Evolutionary conservation across 2,329 filamentous ascomycete genomes (phyloP).

Genomic region (Pyrenophora graminea): DNA sequence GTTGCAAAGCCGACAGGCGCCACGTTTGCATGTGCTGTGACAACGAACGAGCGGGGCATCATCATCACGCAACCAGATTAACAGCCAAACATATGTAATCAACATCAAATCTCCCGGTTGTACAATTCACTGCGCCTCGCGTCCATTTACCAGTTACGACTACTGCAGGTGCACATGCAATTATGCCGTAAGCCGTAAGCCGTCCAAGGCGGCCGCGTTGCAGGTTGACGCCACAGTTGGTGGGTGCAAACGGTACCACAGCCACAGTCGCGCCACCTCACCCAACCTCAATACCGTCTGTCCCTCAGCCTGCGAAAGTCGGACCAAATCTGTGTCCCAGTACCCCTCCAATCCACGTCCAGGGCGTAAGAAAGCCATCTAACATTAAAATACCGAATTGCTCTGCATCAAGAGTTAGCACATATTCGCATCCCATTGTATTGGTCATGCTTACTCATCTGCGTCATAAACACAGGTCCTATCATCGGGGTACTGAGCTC

Average conservation of each 20-base stretch:
- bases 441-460: conserved; percentile 1
- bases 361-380: neutral
- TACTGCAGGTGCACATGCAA: no score
- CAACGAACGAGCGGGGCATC: conserved; percentile 18
- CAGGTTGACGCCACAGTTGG: no score
- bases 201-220: no score
- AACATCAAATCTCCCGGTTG: no score
- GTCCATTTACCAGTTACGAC: no score
- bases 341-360: neutral
- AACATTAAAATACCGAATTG: neutral
- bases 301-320: no score
- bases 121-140: no score
- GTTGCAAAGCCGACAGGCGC: conserved; percentile 5
- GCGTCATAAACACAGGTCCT: conserved; percentile 1
- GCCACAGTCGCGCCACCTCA: no score
- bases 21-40: conserved; percentile 3
- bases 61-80: conserved; percentile 7
- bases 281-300: no score
- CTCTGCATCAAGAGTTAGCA: neutral
- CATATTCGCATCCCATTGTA: neutral
- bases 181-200: no score
- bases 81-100: neutral
- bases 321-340: neutral
- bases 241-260: no score
- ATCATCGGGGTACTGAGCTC: neutral